Conservation (phyloP, 306 rosid species). For the Dryas octopetala region DNA sequence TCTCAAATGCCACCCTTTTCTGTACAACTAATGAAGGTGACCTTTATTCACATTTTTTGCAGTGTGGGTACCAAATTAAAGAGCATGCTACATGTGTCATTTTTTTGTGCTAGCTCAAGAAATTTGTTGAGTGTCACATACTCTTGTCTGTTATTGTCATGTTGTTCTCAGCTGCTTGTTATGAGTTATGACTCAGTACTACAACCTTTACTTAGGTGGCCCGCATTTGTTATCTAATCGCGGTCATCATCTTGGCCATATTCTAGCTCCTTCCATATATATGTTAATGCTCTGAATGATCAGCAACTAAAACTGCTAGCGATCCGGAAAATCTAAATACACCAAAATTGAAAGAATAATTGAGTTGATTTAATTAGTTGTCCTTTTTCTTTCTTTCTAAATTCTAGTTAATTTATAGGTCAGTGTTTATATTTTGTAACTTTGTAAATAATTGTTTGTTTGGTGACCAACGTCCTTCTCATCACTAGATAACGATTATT, state of each 20-base stretch:
- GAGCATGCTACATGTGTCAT: neutral
- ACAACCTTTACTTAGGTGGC: neutral
- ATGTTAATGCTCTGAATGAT: neutral
- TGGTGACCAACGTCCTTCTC: constrained; percentile 15
- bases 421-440: neutral
- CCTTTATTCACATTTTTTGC: too few relatives aligned
- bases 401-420: neutral
- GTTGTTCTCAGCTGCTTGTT: neutral
- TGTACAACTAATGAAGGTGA: too few relatives aligned
- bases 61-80: neutral
- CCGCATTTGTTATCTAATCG: neutral
- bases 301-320: neutral
- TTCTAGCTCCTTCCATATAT: neutral
- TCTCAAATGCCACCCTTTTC: too few relatives aligned
- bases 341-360: too few relatives aligned
- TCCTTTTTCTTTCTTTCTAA: neutral
- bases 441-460: too few relatives aligned
- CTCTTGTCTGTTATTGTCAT: constrained; percentile 5
- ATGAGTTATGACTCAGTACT: neutral
- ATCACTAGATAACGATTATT: neutral
- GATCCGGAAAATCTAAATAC: too few relatives aligned
- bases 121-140: neutral
- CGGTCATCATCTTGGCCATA: constrained; percentile 8
- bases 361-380: neutral
- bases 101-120: neutral